Conservation (phyloP, 345 rosid genomes). For the Alliaria petiolata region DNA sequence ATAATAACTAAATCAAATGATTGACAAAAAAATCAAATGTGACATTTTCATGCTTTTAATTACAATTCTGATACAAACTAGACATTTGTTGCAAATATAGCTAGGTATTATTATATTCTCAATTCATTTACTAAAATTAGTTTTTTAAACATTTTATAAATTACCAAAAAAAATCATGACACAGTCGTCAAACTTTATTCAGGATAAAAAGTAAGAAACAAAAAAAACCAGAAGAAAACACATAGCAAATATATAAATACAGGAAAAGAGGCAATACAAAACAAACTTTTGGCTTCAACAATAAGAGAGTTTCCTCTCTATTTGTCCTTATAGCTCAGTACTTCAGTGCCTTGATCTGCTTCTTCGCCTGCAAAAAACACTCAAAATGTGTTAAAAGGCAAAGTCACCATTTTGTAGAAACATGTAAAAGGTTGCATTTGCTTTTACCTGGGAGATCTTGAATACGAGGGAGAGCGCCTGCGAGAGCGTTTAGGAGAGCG, state of each 20-base stretch:
- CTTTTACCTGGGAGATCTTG: conserved; percentile 74
- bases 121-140: background rate
- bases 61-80: background rate
- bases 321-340: conserved; percentile 28
- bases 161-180: background rate
- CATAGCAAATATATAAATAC: background rate
- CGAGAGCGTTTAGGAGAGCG: conserved; percentile 38
- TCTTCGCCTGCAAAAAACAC: conserved; percentile 51
- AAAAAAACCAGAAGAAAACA: background rate
- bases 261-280: background rate
- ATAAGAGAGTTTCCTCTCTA: background rate
- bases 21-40: background rate
- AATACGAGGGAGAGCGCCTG: conserved; percentile 37
- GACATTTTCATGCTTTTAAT: background rate
- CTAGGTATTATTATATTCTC: background rate
- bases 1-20: background rate
- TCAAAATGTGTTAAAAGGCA: background rate
- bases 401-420: background rate
- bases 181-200: background rate
- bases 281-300: background rate
- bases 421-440: conserved; percentile 1
- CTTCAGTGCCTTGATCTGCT: conserved; percentile 64
- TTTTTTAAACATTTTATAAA: background rate
- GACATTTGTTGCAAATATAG: background rate
- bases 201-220: background rate